Evolutionary conservation across 306 rosid genomes (phyloP).

Genomic region (Cicer cuneatum): DNA sequence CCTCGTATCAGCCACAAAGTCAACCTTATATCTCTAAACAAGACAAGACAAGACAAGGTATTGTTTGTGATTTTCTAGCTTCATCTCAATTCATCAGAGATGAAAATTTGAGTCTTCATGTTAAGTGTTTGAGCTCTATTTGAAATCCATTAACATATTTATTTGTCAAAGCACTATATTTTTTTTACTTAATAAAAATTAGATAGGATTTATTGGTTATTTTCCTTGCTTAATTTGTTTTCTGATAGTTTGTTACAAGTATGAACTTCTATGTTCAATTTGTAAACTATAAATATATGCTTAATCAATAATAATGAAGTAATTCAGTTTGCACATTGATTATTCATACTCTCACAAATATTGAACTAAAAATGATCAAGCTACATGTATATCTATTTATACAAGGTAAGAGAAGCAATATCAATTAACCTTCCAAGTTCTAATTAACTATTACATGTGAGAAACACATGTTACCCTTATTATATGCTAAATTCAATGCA

Average conservation of each 20-base stretch:
- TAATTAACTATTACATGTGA: not conserved
- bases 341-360: not conserved
- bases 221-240: too few relatives aligned
- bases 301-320: not conserved
- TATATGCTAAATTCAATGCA: conserved; percentile 33
- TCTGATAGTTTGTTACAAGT: too few relatives aligned
- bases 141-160: too few relatives aligned
- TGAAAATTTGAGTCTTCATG: too few relatives aligned
- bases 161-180: too few relatives aligned
- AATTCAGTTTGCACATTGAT: not conserved
- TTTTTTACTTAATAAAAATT: too few relatives aligned
- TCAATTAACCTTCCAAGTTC: not conserved
- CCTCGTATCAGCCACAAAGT: too few relatives aligned
- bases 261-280: not conserved
- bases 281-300: not conserved
- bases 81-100: conserved; percentile 1
- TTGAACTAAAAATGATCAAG: not conserved
- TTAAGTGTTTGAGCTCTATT: too few relatives aligned
- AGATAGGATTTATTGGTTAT: too few relatives aligned
- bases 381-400: not conserved
- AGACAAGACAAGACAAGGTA: conserved; percentile 73
- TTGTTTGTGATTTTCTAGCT: not conserved
- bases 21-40: too few relatives aligned
- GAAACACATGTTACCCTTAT: not conserved
- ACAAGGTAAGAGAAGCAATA: not conserved